A percentile compares a stretch with the other conserved stretches of the same genome.
Conservation (phyloP, 2,329 filamentous ascomycete species). For the Leptosphaerulina australis region DNA sequence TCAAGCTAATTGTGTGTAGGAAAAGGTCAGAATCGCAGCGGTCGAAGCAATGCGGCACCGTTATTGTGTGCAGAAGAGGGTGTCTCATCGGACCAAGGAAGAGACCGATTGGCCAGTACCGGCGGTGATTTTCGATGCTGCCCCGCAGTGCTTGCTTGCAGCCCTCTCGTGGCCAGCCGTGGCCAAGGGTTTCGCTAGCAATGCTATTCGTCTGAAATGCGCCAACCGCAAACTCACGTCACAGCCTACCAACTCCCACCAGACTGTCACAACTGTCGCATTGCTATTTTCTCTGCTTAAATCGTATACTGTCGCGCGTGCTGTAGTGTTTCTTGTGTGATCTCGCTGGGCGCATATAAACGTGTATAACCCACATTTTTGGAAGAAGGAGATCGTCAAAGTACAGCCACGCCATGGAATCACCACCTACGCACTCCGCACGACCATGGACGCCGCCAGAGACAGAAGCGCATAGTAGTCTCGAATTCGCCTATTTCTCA, state of each 20-base stretch:
- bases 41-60: background rate
- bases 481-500: constrained; percentile 30
- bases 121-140: constrained; percentile 13
- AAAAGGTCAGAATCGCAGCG: background rate
- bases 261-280: constrained; percentile 15
- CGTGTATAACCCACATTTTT: constrained; percentile 7
- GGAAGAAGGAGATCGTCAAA: constrained; percentile 17
- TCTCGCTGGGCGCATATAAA: constrained; percentile 16
- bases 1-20: background rate
- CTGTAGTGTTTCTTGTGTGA: constrained; percentile 5
- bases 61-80: background rate
- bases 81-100: background rate
- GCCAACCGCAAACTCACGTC: constrained; percentile 17
- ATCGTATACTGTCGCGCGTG: constrained; percentile 6
- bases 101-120: background rate
- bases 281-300: background rate
- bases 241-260: constrained; percentile 12
- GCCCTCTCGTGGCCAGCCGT: background rate
- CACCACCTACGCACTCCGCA: constrained; percentile 27
- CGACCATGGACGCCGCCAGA: constrained; percentile 44
- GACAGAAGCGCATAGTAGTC: constrained; percentile 23
- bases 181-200: constrained; percentile 5
- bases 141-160: constrained; percentile 4
- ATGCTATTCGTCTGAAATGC: constrained; percentile 7
- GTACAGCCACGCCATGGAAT: constrained; percentile 27